Base-by-base conservation (phyloP, 805 yeast genomes). In the Starmerella floris region DNA sequence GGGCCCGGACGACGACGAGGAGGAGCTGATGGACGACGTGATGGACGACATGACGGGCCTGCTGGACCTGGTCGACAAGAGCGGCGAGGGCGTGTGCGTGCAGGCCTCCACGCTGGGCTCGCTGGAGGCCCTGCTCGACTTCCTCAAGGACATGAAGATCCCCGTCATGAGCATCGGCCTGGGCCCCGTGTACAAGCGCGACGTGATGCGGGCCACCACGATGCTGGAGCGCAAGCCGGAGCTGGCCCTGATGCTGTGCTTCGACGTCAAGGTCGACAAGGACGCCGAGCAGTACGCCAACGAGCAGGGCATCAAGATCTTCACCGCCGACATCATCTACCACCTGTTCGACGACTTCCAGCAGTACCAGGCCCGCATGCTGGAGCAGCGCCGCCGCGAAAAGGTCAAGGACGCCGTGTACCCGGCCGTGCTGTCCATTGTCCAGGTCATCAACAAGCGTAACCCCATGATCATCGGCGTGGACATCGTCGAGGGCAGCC, bases 401-500 rank as follows among this genome's bases (percentile, higher is more conserved):
- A 82, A 80, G 65, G 68, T 79, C 65, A 88, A 78, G 55, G 81
- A 73, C 56, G 98, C 97, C 37, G 81, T 82, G 39, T 87, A 77
- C 77, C 99, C 99, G 55, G 81, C 93, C 70, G 95, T 88, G 27
- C 67, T 91, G 67, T 83, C 83, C 65, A 91, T 96, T 16, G 64
- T 91, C 53, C 97, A 91, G 69, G 83, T 91, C 60, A 91, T 91
- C 63, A 91, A 91, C 77, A 88, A 88, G 69, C 83, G 98, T 67
- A 84, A 87, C 63, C 99, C 99, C 49, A 91, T 91, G 97, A 87
- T 91, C 59, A 83, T 91, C 59, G 99, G 99, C 76, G 97, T 91
- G 45, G 99, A 91, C 61, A 94, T 91, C 46, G 63, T 74, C 35
- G 97, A 91, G 60, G 99, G 99, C 57, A 69, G 80, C 37, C 72